Evolutionary conservation across 805 yeast species (phyloP), one percentile per base, ranked within the genome.

Genomic region (Cyberlindnera bimundalis): DNA sequence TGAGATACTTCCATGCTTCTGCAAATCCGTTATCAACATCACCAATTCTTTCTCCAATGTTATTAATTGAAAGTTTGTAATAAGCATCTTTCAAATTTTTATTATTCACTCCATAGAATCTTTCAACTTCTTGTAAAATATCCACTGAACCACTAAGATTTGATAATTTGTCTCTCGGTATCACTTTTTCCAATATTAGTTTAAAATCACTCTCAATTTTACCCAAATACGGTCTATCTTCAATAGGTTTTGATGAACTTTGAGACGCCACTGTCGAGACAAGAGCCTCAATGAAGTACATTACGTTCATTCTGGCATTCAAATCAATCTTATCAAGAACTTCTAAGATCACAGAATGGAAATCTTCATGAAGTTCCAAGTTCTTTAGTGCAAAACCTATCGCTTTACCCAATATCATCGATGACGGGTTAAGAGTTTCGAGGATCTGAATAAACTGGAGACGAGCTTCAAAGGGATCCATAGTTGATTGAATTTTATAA

Each of bases 391-490:
- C 76, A 57, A 77, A 52, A 35, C 41, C 40, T 19, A 46, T 40
- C 28, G 53, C 58, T 49, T 53, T 55, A 37, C 39, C 60, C 24
- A 78, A 65, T n/a, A 68, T 66, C 50, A 64, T 74, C 36, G 68
- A 64, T 1, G 88, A 73, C 0, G 96, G 90, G 31, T 78, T 80
- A 30, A 91, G 65, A 6, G 70, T 60, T 50, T 79, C 73, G 40
- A 90, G 68, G 32, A 79, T 74, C 51, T 80, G 85, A 6, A 78
- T 71, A 53, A 90, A 82, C 60, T 83, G 84, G 33, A 87, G 65
- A 43, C 91, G 74, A 5, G 90, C 89, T 55, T 87, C 96, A 60
- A 91, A 86, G 1, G 96, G 81, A 58, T 90, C 96, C 95, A 90
- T 87, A 6, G 24, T 7, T 21, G 24, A 6, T 21, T 21, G n/a